A percentile compares a stretch with the other conserved stretches of the same genome.
Evolutionary conservation across 129 eudicot genomes (phyloP).

Genomic region (Escallonia herrerae): DNA sequence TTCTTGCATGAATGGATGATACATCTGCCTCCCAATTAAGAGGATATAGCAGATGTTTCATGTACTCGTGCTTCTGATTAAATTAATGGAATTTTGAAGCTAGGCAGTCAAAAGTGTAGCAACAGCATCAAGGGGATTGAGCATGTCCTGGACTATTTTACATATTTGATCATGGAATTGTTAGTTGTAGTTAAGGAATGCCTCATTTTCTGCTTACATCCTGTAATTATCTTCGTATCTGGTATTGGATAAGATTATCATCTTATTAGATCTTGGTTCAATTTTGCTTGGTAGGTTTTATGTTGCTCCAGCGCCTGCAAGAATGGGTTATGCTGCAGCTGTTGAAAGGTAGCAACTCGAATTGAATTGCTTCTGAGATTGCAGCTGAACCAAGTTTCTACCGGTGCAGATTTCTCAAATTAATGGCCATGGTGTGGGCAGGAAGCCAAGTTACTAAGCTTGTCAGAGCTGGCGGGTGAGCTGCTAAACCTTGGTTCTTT

Average conservation of each 20-base stretch:
- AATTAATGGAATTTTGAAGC: too few relatives aligned
- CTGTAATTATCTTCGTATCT: neutral
- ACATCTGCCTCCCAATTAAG: too few relatives aligned
- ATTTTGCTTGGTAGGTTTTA: constrained; percentile 52
- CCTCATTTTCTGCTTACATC: neutral
- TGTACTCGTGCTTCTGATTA: neutral
- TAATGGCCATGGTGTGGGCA: constrained; percentile 99
- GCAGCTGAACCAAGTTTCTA: constrained; percentile 3
- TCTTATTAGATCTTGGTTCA: neutral
- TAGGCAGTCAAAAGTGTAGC: too few relatives aligned
- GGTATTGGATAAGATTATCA: neutral
- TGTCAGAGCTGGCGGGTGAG: constrained; percentile 87
- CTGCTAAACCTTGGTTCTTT: constrained; percentile 3
- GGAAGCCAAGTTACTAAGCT: constrained; percentile 98
- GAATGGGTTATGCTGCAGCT: constrained; percentile 75
- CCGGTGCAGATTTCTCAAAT: constrained; percentile 66
- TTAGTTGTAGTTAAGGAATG: neutral
- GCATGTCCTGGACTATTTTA: too few relatives aligned
- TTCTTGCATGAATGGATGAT: too few relatives aligned
- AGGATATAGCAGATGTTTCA: constrained; percentile 6
- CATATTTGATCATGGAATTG: neutral
- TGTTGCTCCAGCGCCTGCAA: constrained; percentile 84
- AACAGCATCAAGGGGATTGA: too few relatives aligned
- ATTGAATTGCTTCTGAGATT: constrained; percentile 7
- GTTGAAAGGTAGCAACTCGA: constrained; percentile 48